Evolutionary conservation across 257 asterid genomes (phyloP).

Genomic region (Jacaranda copaia): DNA sequence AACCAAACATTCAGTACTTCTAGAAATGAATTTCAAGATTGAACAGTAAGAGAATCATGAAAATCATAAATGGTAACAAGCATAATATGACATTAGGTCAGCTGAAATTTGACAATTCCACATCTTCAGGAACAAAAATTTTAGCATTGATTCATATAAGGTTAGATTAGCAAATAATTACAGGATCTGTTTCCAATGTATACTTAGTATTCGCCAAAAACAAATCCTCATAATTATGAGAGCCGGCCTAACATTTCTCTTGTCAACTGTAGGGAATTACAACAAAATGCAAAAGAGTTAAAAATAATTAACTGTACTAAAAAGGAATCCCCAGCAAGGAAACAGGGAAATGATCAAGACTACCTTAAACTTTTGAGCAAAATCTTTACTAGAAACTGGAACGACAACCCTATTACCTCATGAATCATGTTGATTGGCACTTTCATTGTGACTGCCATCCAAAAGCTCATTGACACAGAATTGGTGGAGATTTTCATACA

Average conservation of each 20-base stretch:
- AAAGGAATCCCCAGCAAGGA: conserved; percentile 8
- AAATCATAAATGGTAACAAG: too few relatives aligned
- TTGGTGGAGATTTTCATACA: conserved; percentile 64
- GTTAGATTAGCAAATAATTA: conserved; percentile 11
- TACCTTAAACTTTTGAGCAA: neutral
- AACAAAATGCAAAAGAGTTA: neutral
- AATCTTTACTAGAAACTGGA: neutral
- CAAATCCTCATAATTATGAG: neutral
- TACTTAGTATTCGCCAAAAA: neutral
- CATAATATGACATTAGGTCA: neutral
- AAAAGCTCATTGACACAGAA: conserved; percentile 73
- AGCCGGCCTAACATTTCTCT: neutral
- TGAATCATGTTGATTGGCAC: conserved; percentile 33
- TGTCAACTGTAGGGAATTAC: neutral
- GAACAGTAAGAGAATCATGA: too few relatives aligned
- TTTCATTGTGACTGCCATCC: conserved; percentile 51
- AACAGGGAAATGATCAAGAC: neutral
- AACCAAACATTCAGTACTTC: too few relatives aligned
- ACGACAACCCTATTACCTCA: conserved; percentile 21
- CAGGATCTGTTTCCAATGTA: neutral
- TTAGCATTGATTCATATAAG: conserved; percentile 9
- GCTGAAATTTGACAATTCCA: neutral
- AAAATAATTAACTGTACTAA: neutral
- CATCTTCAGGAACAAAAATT: neutral
- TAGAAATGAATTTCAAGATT: too few relatives aligned